Evolutionary conservation across 2,329 filamentous ascomycete species (phyloP).

Genomic region (Fusarium sp.): DNA sequence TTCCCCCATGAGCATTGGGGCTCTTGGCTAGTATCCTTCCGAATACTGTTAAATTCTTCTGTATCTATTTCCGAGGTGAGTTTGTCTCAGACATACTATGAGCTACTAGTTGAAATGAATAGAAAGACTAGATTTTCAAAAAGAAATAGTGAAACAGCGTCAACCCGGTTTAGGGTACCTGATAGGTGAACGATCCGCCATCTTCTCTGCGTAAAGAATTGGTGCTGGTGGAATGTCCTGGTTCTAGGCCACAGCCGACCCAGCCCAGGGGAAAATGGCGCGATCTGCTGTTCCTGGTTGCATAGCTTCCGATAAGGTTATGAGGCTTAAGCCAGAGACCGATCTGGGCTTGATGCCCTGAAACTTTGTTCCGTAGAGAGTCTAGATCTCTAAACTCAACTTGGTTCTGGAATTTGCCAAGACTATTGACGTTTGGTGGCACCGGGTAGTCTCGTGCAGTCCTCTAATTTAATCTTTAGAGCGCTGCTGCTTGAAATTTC

Average conservation of each 20-base stretch:
- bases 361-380: conserved; percentile 16
- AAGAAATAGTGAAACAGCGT: not conserved
- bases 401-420: conserved; percentile 23
- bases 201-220: not conserved
- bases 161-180: not conserved
- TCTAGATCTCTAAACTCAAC: not conserved
- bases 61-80: not conserved
- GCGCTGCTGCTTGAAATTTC: not conserved
- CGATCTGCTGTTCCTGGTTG: conserved; percentile 18
- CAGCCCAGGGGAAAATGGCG: conserved; percentile 5
- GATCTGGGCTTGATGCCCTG: conserved; percentile 5
- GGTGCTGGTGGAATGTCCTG: not conserved
- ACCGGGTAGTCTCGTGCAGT: not conserved
- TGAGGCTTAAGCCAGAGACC: not conserved
- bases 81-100: accelerated
- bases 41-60: not conserved
- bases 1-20: not conserved
- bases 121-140: not conserved
- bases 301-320: not conserved
- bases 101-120: not conserved
- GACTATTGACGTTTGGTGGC: conserved; percentile 1
- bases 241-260: no score
- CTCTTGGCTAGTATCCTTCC: not conserved
- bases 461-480: not conserved
- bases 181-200: not conserved